phyloP scores from a whole-genome alignment of 345 rosid species.

The Linum lewisii region DNA sequence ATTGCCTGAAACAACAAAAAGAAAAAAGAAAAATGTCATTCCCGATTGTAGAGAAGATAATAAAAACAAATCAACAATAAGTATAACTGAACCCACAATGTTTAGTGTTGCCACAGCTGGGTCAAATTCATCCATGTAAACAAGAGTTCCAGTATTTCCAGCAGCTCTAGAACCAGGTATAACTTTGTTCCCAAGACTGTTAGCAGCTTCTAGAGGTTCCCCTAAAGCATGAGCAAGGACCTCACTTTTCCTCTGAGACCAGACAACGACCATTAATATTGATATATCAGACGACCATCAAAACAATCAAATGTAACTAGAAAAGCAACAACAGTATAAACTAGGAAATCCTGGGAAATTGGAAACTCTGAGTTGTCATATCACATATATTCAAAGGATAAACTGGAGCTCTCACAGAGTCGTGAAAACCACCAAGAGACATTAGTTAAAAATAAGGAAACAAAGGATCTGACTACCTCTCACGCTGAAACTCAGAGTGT shows the following conservation, averaged over 20 bases:
- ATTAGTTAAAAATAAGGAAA: background rate
- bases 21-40: constrained; percentile 16
- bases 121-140: constrained; percentile 64
- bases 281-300: constrained; percentile 3
- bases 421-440: no score
- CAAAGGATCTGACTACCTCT: background rate
- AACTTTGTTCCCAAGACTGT: constrained; percentile 35
- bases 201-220: constrained; percentile 50
- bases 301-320: background rate
- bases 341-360: background rate
- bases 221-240: constrained; percentile 57
- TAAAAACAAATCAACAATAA: constrained; percentile 1
- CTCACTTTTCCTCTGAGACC: constrained; percentile 56
- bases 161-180: constrained; percentile 44
- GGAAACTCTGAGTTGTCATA: background rate
- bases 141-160: constrained; percentile 26
- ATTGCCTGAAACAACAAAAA: constrained; percentile 48
- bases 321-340: background rate
- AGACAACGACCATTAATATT: constrained; percentile 14
- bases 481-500: background rate
- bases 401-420: background rate
- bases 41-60: background rate
- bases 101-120: constrained; percentile 63
- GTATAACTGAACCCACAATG: constrained; percentile 40
- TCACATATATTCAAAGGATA: background rate